phyloP scores from a whole-genome alignment of 129 eudicot genomes.

The Mikania micrantha region DNA sequence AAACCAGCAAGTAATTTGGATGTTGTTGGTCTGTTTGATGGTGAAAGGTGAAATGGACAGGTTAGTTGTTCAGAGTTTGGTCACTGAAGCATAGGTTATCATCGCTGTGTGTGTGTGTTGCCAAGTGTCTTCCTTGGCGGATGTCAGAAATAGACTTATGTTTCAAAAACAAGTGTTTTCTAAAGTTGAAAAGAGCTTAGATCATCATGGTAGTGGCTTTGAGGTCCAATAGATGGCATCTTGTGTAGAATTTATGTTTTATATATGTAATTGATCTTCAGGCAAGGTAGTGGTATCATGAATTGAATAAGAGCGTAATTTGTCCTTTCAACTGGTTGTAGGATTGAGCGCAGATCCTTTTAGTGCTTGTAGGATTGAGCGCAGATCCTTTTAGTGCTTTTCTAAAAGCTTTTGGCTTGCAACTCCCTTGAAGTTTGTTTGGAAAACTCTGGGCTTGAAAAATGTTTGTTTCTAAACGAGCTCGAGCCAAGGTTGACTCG shows the following conservation, averaged over 20 bases:
- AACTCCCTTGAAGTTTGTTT: too few relatives aligned
- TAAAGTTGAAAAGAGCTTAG: not conserved
- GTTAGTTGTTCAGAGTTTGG: not conserved
- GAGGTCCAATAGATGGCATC: not conserved
- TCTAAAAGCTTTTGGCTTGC: too few relatives aligned
- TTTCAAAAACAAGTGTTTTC: not conserved
- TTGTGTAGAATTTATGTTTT: not conserved
- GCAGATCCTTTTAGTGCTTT: too few relatives aligned
- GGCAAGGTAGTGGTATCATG: not conserved
- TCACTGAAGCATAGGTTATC: not conserved
- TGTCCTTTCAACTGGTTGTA: not conserved
- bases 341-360: constrained; percentile 8
- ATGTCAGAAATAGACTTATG: not conserved
- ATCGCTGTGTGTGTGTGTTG: not conserved
- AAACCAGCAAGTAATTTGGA: not conserved
- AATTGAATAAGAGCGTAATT: not conserved
- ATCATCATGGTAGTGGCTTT: not conserved
- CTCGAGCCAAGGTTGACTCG: too few relatives aligned
- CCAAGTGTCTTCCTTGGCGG: not conserved
- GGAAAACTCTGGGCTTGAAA: too few relatives aligned
- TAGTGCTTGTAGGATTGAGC: too few relatives aligned
- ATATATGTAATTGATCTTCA: not conserved
- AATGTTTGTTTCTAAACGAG: too few relatives aligned
- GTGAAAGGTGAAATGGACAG: not conserved
- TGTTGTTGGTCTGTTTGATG: not conserved